Evolutionary conservation across 805 yeast species (phyloP), one percentile per base, ranked within the genome.

Genomic region (Lipomyces sp.): DNA sequence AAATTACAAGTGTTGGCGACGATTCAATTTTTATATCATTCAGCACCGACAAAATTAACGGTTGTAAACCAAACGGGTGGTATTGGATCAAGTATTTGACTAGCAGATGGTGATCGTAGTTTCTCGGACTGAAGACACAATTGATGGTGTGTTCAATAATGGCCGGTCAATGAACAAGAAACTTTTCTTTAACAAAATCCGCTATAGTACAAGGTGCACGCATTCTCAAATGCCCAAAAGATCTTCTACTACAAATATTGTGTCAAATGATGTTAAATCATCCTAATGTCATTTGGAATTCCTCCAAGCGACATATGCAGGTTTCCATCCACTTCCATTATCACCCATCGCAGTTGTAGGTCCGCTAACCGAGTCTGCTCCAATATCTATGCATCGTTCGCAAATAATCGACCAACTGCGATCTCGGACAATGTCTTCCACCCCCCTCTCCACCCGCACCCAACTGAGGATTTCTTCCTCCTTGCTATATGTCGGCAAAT

Each of bases 391-490:
- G 57, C 74, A 72, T 24, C 64, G 57, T 29, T 69, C 69, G 11
- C 64, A 42, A 6, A 72, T 48, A 3, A 62, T 42, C 5, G 67
- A 61, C 70, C 72, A 72, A 29, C 66, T 71, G 4, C 73, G 53
- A 35, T 62, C 69, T 32, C 74, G 64, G 24, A 72, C 71, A n/a
- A 72, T 72, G 13, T 68, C 61, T 59, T 72, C 74, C 24, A 72
- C 59, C 30, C 61, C 59, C 4, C 71, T 63, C 37, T 72, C 74
- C 24, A 63, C 61, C 24, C 64, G 60, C 13, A 73, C 62, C 71
- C 74, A 66, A 48, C 67, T 63, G 18, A 71, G 57, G 33, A 73
- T 53, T 56, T 60, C 48, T 30, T 67, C 64, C 55, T 67, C 69
- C 13, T 60, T 48, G 24, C 62, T 68, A 29, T 57, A 34, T 73